Evolutionary conservation across 805 yeast genomes (phyloP).

Genomic region (Dipodascus albidus): DNA sequence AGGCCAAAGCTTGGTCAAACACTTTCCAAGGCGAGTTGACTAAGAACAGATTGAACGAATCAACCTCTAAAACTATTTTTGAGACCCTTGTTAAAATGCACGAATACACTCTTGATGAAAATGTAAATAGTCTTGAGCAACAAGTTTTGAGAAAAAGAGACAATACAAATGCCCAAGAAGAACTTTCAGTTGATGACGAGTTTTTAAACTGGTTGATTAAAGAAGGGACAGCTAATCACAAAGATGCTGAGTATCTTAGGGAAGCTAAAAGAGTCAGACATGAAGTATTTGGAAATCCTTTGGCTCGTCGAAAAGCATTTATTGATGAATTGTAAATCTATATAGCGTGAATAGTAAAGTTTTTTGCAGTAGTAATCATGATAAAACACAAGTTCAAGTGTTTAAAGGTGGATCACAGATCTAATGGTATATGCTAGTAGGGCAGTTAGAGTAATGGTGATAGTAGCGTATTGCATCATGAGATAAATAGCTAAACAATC

Average conservation of each 20-base stretch:
- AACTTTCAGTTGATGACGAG: slow-evolving; percentile 27
- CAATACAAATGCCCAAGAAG: slow-evolving; percentile 21
- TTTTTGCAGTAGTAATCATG: not conserved
- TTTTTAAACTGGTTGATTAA: slow-evolving; percentile 57
- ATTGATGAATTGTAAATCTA: not conserved
- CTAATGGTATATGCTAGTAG: slow-evolving; percentile 53
- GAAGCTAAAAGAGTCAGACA: slow-evolving; percentile 39
- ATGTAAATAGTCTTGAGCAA: not conserved
- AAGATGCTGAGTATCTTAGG: slow-evolving; percentile 1
- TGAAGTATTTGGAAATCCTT: slow-evolving; percentile 64
- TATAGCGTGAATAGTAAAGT: not conserved
- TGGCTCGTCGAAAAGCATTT: slow-evolving; percentile 43
- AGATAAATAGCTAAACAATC: slow-evolving; percentile 73
- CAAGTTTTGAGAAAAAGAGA: slow-evolving; percentile 6
- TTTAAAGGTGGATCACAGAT: slow-evolving; percentile 16
- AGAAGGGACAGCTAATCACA: slow-evolving; percentile 22
- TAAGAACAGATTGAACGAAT: slow-evolving; percentile 7
- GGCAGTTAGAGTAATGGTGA: slow-evolving; percentile 63
- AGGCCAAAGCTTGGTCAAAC: not conserved
- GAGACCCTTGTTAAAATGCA: not conserved
- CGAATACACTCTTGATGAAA: not conserved
- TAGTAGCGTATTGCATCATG: slow-evolving; percentile 58
- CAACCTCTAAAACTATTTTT: not conserved
- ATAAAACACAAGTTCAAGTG: not conserved
- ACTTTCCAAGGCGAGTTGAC: not conserved